Base-by-base conservation (phyloP, 257 asterid genomes). In the Eustoma russellianum region DNA sequence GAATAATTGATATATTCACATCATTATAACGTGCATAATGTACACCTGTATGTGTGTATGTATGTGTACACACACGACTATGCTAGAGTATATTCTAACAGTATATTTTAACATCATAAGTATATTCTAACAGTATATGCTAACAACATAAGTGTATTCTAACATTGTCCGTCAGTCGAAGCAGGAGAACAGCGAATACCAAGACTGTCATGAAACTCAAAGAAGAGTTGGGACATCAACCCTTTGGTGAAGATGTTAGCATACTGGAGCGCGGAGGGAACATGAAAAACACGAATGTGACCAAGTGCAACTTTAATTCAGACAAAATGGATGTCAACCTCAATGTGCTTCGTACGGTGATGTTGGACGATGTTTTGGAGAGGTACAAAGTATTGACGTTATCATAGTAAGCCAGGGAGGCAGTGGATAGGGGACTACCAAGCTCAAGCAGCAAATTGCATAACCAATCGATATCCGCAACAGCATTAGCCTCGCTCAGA, bases 241-340 rank as follows among this genome's bases (percentile, higher is more conserved):
- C 50, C 50, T 13, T 46, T 46, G 15, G 50, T 46, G 50, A 46
- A 46, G 50, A 46, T 46, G 50, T 46, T 13, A 13, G 50, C 50
- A 13, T 5, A 5, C 12, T 46, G 50, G 5, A 5, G 13, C 12
- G 12, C 7, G 7, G 53, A 49, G 1, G 33, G 33, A 1, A 49
- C 9, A 49, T 2, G 53, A 13, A 16, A 8, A 16, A 49, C 53
- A 49, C 53, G 53, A 3, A 49, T 2, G 2, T 17, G 53, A 3
- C 53, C 53, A 7, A 5, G 30, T 16, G 30, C 30, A 5, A 49
- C 53, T 17, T 49, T 49, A 0, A 13, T 19, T 3, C 53, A 19
- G 13, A 49, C 28, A 49, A 49, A 49, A 49, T 49, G 53, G 3
- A 49, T 49, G 9, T 49, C 53, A 0, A 49, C 12, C 6, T 49